Evolutionary conservation across 108 stramenopile genomes (phyloP).

Genomic region (Hondaea fermentalgiana): DNA sequence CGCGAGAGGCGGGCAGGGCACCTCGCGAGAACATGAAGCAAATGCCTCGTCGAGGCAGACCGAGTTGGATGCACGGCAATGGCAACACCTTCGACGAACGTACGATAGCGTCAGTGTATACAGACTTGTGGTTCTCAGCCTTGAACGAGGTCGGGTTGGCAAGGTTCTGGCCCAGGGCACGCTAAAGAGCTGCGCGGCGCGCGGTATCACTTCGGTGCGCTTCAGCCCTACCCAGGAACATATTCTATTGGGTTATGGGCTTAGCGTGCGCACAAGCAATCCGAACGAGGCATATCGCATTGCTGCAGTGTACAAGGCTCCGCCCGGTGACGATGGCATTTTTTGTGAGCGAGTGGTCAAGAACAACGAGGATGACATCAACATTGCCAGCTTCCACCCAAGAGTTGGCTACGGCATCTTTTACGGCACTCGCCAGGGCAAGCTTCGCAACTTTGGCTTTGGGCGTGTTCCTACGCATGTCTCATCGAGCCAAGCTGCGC

Average conservation of each 20-base stretch:
- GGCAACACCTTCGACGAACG: not conserved
- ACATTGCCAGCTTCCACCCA: conserved; percentile 92
- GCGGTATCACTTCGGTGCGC: conserved; percentile 82
- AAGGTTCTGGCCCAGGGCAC: not conserved
- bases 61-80: not conserved
- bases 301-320: not conserved
- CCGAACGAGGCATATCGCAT: not conserved
- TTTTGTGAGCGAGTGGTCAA: not conserved
- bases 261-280: conserved; percentile 47
- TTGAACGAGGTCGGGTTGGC: not conserved
- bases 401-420: conserved; percentile 85
- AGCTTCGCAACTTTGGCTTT: not conserved
- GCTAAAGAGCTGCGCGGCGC: not conserved
- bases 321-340: not conserved
- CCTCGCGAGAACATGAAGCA: no score
- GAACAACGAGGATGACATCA: conserved; percentile 77
- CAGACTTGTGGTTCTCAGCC: not conserved
- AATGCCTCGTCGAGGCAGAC: no score
- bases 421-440: conserved; percentile 89
- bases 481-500: no score
- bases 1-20: no score
- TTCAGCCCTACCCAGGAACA: conserved; percentile 77
- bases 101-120: not conserved
- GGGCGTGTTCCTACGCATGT: not conserved
- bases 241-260: conserved; percentile 82